Conservation (phyloP, 129 eudicot genomes). For the Pseudognaphalium luteoalbum region DNA sequence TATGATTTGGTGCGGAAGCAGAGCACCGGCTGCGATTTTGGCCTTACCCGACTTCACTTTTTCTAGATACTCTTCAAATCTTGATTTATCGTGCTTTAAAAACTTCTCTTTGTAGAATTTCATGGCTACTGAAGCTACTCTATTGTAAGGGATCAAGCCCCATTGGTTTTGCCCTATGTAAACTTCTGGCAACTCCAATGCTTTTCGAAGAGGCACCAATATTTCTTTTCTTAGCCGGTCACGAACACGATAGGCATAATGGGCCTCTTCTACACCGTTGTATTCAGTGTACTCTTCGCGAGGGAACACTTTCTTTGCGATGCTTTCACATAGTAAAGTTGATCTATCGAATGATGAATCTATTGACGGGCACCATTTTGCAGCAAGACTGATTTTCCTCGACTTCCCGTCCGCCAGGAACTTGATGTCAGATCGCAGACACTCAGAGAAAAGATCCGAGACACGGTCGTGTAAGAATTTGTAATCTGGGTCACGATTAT, state of each 20-base stretch:
- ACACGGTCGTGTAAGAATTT: constrained; percentile 16
- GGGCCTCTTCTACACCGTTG: constrained; percentile 9
- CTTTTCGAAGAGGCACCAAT: constrained; percentile 20
- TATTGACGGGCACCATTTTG: constrained; percentile 24
- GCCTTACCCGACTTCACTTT: constrained; percentile 17
- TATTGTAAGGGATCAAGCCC: constrained; percentile 19
- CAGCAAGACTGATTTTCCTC: constrained; percentile 16
- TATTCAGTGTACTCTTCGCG: constrained; percentile 5
- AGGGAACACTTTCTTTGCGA: constrained; percentile 21
- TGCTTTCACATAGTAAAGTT: constrained; percentile 22
- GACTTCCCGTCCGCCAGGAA: neutral
- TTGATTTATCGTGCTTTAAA: constrained; percentile 4
- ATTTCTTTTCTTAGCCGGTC: constrained; percentile 19
- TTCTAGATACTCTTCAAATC: constrained; percentile 11
- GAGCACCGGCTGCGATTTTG: constrained; percentile 12
- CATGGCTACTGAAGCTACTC: constrained; percentile 27
- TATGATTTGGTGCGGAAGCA: constrained; percentile 25
- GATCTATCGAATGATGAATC: constrained; percentile 12
- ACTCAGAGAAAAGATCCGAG: constrained; percentile 12
- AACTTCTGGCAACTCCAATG: constrained; percentile 23
- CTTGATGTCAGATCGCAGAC: constrained; percentile 11
- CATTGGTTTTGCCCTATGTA: constrained; percentile 24
- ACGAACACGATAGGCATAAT: constrained; percentile 23
- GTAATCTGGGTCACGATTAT: constrained; percentile 13
- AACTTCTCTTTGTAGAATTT: constrained; percentile 16